Conservation (phyloP, 768 basidiomycete species). For the Sporobolomyces phaffii region DNA sequence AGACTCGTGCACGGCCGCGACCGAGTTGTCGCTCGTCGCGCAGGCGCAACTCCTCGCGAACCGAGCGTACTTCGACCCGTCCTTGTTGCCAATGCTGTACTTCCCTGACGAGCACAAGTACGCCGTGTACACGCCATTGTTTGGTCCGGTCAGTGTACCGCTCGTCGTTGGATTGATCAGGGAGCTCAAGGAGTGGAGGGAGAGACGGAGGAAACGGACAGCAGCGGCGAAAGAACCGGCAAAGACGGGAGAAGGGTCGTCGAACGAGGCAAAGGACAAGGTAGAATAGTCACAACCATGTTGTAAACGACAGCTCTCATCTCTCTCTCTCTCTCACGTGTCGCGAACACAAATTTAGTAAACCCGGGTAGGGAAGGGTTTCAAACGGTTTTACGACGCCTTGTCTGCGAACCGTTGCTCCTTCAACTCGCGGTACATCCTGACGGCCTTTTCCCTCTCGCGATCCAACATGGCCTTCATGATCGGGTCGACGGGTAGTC, state of each 20-base stretch:
- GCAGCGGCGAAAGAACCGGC: not conserved
- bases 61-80: conserved; percentile 91
- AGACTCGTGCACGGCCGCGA: not conserved
- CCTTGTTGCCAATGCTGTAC: conserved; percentile 90
- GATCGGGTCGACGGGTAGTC: conserved; percentile 60
- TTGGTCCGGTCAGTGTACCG: conserved; percentile 82
- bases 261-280: not conserved
- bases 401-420: conserved; percentile 47
- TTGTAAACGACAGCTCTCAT: too few relatives aligned
- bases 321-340: too few relatives aligned
- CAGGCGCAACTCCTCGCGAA: conserved; percentile 63
- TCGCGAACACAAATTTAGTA: too few relatives aligned
- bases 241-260: not conserved
- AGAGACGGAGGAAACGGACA: conserved; percentile 2
- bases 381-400: too few relatives aligned
- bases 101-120: conserved; percentile 98
- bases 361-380: too few relatives aligned
- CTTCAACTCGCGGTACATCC: conserved; percentile 64
- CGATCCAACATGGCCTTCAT: conserved; percentile 70
- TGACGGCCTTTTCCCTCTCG: conserved; percentile 65
- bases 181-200: conserved; percentile 44
- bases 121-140: conserved; percentile 90
- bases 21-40: conserved; percentile 56
- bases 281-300: not conserved
- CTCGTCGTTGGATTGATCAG: conserved; percentile 66